These are phyloP conservation scores for Solanum stenotomum DNA, from an alignment of 257 asterid species.

Conservation along the genomic window DNA sequence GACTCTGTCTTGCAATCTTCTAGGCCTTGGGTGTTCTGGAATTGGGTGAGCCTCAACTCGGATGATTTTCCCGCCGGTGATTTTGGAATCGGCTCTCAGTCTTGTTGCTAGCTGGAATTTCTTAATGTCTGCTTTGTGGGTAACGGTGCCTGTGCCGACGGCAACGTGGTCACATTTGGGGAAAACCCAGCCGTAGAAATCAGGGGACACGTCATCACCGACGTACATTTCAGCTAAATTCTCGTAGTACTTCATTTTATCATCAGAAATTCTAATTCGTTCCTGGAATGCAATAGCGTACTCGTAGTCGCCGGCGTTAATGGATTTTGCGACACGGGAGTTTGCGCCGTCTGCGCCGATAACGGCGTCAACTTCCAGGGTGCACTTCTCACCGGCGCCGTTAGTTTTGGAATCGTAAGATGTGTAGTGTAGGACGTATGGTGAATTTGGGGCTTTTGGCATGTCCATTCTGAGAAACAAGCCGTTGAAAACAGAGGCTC, in stretches of 20 bases:
- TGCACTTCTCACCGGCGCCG: slow-evolving; percentile 60
- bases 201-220: slow-evolving; percentile 90
- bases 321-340: slow-evolving; percentile 80
- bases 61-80: slow-evolving; percentile 62
- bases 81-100: slow-evolving; percentile 72
- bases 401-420: slow-evolving; percentile 55
- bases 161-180: slow-evolving; percentile 97
- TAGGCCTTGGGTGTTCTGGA: slow-evolving; percentile 85
- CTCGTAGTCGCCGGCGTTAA: slow-evolving; percentile 83
- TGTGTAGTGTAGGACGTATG: slow-evolving; percentile 65
- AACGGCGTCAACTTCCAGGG: slow-evolving; percentile 73
- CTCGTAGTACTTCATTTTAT: slow-evolving; percentile 80
- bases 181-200: slow-evolving; percentile 93
- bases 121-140: slow-evolving; percentile 83
- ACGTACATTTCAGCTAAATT: slow-evolving; percentile 83
- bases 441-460: slow-evolving; percentile 39
- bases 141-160: slow-evolving; percentile 90
- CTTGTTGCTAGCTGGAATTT: slow-evolving; percentile 70
- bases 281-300: slow-evolving; percentile 96
- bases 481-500: slow-evolving; percentile 76
- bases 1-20: slow-evolving; percentile 53
- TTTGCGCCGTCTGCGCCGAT: slow-evolving; percentile 98
- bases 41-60: slow-evolving; percentile 92
- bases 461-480: slow-evolving; percentile 74
- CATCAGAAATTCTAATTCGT: slow-evolving; percentile 71